Evolutionary conservation across 805 yeast genomes (phyloP).

Genomic region (Myxozyma neglecta): DNA sequence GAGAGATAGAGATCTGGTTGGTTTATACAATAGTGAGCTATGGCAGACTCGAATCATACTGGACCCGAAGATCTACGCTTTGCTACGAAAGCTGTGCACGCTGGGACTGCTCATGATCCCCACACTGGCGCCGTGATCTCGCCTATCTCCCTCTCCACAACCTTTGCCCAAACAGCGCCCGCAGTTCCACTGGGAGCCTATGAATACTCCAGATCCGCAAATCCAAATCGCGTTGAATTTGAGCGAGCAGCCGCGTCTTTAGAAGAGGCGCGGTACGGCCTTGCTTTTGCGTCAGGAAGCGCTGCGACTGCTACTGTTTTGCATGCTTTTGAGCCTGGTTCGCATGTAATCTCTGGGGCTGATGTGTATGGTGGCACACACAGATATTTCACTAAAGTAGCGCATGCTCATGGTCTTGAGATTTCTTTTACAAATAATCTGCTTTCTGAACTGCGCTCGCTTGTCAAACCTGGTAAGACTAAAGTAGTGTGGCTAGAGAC

Average conservation of each 20-base stretch:
- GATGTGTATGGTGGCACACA: conserved; percentile 93
- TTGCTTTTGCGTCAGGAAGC: conserved; percentile 83
- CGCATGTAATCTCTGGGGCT: conserved; percentile 75
- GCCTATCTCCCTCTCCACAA: conserved; percentile 79
- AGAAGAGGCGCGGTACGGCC: conserved; percentile 71
- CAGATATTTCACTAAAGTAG: conserved; percentile 85
- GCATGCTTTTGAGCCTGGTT: conserved; percentile 68
- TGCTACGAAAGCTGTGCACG: conserved; percentile 82
- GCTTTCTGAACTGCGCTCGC: conserved; percentile 55
- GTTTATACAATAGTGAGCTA: not conserved
- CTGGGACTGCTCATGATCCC: conserved; percentile 71
- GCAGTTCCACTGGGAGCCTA: conserved; percentile 73
- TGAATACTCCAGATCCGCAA: conserved; percentile 82
- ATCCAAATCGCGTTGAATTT: conserved; percentile 82
- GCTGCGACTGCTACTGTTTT: conserved; percentile 77
- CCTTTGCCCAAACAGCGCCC: conserved; percentile 79
- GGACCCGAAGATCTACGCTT: conserved; percentile 44
- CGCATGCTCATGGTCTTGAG: conserved; percentile 71
- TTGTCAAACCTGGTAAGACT: conserved; percentile 55
- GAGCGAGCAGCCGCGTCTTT: conserved; percentile 77
- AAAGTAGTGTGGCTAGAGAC: conserved; percentile 83
- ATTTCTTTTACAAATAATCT: conserved; percentile 68
- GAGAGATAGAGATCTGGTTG: too few relatives aligned
- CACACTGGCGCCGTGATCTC: conserved; percentile 84
- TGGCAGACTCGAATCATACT: too few relatives aligned